Conservation (phyloP, 2,329 filamentous ascomycete genomes). For the Exophiala xenobiotica region DNA sequence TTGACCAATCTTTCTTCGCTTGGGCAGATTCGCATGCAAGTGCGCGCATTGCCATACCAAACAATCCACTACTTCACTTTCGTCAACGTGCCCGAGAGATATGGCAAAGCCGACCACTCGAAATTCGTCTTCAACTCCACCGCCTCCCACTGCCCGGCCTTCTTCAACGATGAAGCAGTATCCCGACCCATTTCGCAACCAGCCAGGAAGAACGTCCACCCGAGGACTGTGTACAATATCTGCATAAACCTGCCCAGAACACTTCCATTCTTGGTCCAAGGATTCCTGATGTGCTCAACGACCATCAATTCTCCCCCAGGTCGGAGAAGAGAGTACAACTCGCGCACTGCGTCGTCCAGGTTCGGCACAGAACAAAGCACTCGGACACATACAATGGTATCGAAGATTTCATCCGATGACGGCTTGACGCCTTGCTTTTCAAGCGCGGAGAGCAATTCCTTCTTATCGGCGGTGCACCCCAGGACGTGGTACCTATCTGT, state of each 20-base stretch:
- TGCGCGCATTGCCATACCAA: too few relatives aligned
- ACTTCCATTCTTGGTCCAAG: conserved; percentile 50
- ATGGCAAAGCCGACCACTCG: conserved; percentile 40
- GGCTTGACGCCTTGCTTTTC: conserved; percentile 42
- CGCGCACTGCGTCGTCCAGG: conserved; percentile 45
- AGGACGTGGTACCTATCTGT: conserved; percentile 52
- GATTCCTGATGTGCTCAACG: conserved; percentile 57
- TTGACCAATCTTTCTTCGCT: too few relatives aligned
- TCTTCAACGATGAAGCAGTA: conserved; percentile 45
- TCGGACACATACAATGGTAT: conserved; percentile 55
- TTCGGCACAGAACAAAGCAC: conserved; percentile 57
- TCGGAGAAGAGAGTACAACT: conserved; percentile 52
- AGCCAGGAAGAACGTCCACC: conserved; percentile 55
- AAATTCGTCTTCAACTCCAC: conserved; percentile 47
- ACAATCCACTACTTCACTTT: conserved; percentile 35
- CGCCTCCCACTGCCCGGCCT: conserved; percentile 49
- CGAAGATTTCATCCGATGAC: conserved; percentile 46
- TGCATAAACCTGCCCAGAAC: conserved; percentile 48
- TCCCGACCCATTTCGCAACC: conserved; percentile 53
- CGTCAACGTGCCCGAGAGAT: conserved; percentile 43
- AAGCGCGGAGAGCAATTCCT: conserved; percentile 47
- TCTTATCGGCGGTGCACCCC: conserved; percentile 47
- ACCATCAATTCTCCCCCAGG: conserved; percentile 57
- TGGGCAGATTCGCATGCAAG: too few relatives aligned
- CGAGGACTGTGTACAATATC: conserved; percentile 44